Evolutionary conservation across 768 basidiomycete genomes (phyloP).

Genomic region (Rhizopogon sp.): DNA sequence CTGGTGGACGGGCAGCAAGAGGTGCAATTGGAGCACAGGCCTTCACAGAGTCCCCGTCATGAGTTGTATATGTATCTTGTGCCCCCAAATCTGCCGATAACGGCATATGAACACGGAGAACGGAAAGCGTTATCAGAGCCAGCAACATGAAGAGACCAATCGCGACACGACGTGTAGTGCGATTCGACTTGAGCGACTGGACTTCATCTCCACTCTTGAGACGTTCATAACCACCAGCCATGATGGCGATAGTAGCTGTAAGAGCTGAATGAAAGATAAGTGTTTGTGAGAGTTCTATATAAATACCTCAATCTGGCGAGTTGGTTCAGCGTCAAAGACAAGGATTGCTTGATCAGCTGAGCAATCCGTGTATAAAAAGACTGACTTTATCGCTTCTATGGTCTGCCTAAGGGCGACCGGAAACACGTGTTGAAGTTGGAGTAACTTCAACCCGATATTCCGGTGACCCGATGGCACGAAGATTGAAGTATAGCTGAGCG

Average conservation of each 20-base stretch:
- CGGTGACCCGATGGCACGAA: too few species aligned
- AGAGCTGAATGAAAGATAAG: background rate
- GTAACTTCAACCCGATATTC: too few species aligned
- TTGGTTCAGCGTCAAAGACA: background rate
- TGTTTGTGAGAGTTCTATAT: background rate
- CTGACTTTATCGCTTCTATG: too few species aligned
- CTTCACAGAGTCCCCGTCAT: slow-evolving; percentile 13
- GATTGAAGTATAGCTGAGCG: too few species aligned
- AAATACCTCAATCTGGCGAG: background rate
- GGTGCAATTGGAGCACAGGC: slow-evolving; percentile 31
- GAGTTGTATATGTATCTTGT: background rate
- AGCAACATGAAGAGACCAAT: slow-evolving; percentile 10
- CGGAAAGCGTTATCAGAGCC: slow-evolving; percentile 6
- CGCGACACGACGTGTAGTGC: slow-evolving; percentile 10
- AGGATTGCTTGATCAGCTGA: too few species aligned
- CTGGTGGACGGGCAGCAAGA: slow-evolving; percentile 34
- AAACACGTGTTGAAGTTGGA: too few species aligned
- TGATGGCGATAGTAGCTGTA: slow-evolving; percentile 9
- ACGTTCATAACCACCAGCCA: slow-evolving; percentile 16
- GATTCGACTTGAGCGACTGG: background rate
- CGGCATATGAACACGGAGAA: slow-evolving; percentile 6
- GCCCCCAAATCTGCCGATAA: background rate
- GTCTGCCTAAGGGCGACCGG: too few species aligned
- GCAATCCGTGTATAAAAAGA: too few species aligned
- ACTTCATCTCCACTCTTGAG: slow-evolving; percentile 8